A percentile compares a stretch with the other conserved stretches of the same genome.
phyloP scores from a whole-genome alignment of 2,329 filamentous ascomycete species.

The Calonectria henricotiae region DNA sequence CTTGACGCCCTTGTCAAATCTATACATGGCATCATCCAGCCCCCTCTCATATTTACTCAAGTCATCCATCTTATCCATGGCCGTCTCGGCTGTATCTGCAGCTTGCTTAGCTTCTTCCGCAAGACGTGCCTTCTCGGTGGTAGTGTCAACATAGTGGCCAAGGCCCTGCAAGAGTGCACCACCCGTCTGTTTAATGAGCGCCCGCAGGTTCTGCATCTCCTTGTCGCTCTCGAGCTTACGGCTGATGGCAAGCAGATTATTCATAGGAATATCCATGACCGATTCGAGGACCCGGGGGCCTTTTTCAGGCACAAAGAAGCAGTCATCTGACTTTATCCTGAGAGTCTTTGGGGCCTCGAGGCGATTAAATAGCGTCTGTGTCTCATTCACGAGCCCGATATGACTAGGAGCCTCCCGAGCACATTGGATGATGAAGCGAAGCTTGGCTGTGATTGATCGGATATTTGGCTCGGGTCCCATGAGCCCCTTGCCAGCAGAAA shows the following conservation, averaged over 20 bases:
- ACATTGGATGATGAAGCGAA: neutral
- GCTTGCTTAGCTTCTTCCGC: neutral
- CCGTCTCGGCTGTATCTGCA: neutral
- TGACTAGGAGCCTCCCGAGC: neutral
- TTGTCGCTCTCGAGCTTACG: neutral
- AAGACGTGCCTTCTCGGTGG: neutral
- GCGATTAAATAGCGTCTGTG: neutral
- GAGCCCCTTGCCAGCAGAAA: neutral
- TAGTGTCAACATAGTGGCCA: neutral
- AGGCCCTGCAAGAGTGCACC: neutral
- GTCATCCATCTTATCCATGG: neutral
- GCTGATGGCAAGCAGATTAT: neutral
- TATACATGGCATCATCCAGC: accelerated
- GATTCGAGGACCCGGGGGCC: neutral
- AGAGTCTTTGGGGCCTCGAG: neutral
- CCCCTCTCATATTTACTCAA: neutral
- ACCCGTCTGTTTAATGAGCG: neutral
- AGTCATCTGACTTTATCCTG: neutral
- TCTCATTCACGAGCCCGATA: neutral
- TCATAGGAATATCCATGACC: slow-evolving; percentile 4
- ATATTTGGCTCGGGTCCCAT: neutral
- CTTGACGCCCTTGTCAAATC: neutral
- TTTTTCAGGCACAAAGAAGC: neutral
- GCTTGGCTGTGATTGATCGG: neutral
- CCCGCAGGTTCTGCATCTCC: neutral